A percentile compares a stretch with the other conserved stretches of the same genome.
Evolutionary conservation across 1,284 basidiomycete genomes (phyloP).

Genomic region (Sporisorium reilianum): DNA sequence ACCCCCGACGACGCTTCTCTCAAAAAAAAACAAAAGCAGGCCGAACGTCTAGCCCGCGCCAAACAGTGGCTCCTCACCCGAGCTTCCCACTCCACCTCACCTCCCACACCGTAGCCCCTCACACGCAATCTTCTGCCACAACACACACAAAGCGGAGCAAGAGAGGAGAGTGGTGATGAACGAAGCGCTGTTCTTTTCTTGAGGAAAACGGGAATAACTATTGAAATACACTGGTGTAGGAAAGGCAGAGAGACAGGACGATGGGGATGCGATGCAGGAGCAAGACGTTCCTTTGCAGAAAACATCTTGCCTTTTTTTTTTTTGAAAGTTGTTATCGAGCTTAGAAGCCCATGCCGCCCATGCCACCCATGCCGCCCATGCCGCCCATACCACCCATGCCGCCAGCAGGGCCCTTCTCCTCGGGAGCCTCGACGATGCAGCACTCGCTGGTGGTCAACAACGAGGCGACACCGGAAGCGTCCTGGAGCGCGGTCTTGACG

Average conservation of each 20-base stretch:
- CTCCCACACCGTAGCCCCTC: not conserved
- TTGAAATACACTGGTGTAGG: slow-evolving; percentile 42
- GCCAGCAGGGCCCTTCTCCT: slow-evolving; percentile 78
- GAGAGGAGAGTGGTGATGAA: slow-evolving; percentile 15
- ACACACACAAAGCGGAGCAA: not conserved
- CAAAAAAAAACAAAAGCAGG: slow-evolving; percentile 27
- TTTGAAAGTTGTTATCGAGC: not conserved
- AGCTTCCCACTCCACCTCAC: not conserved
- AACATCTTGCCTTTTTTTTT: slow-evolving; percentile 13
- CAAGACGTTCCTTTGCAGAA: too few species aligned
- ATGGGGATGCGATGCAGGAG: slow-evolving; percentile 4
- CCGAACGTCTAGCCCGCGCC: slow-evolving; percentile 32
- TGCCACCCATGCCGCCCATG: slow-evolving; percentile 70
- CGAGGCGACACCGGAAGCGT: slow-evolving; percentile 76
- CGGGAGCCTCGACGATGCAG: slow-evolving; percentile 89
- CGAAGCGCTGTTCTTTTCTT: not conserved
- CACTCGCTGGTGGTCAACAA: slow-evolving; percentile 93
- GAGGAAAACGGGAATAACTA: slow-evolving; percentile 38
- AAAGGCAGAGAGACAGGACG: not conserved
- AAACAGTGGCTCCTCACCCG: slow-evolving; percentile 29
- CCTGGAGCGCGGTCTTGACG: slow-evolving; percentile 65
- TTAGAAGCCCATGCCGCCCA: slow-evolving; percentile 68
- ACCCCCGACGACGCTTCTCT: too few species aligned
- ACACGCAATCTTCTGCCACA: not conserved
- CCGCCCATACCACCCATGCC: slow-evolving; percentile 70